These are phyloP conservation scores for Penicillium sp. DNA, from an alignment of 2,329 filamentous ascomycete genomes.

Conservation along the genomic window DNA sequence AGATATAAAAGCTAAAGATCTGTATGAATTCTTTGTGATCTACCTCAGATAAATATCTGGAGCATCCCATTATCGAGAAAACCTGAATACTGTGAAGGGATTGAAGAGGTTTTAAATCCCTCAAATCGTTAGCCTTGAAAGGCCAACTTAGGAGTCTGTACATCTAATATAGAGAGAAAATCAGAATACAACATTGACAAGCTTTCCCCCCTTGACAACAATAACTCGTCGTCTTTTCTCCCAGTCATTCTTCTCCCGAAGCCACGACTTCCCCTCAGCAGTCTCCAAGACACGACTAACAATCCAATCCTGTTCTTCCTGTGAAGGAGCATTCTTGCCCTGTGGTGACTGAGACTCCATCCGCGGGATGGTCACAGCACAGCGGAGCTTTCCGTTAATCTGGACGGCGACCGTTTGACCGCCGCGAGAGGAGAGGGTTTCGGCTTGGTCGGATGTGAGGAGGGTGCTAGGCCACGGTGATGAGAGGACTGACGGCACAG, in stretches of 20 bases:
- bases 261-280: slow-evolving; percentile 57
- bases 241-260: slow-evolving; percentile 51
- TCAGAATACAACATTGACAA: slow-evolving; percentile 70
- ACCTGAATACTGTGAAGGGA: too few species aligned
- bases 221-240: slow-evolving; percentile 62
- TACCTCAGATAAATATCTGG: too few species aligned
- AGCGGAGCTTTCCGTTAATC: slow-evolving; percentile 74
- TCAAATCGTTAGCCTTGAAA: too few species aligned
- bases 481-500: slow-evolving; percentile 42
- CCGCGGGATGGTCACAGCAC: slow-evolving; percentile 63
- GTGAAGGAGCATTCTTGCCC: slow-evolving; percentile 15
- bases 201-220: slow-evolving; percentile 63
- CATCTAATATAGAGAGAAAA: neutral
- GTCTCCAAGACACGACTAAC: slow-evolving; percentile 60
- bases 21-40: too few species aligned
- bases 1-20: too few species aligned
- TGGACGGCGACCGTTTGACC: slow-evolving; percentile 62
- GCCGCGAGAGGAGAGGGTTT: slow-evolving; percentile 50
- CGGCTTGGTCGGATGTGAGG: slow-evolving; percentile 39
- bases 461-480: slow-evolving; percentile 57
- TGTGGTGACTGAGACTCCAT: slow-evolving; percentile 35
- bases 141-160: too few species aligned
- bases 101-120: too few species aligned
- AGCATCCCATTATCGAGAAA: too few species aligned
- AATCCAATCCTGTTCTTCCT: slow-evolving; percentile 58